Percentiles rank a stretch among this genome's conserved stretches.
Conservation (phyloP, 2,329 filamentous ascomycete species). For the Pestalotiopsis sp. region DNA sequence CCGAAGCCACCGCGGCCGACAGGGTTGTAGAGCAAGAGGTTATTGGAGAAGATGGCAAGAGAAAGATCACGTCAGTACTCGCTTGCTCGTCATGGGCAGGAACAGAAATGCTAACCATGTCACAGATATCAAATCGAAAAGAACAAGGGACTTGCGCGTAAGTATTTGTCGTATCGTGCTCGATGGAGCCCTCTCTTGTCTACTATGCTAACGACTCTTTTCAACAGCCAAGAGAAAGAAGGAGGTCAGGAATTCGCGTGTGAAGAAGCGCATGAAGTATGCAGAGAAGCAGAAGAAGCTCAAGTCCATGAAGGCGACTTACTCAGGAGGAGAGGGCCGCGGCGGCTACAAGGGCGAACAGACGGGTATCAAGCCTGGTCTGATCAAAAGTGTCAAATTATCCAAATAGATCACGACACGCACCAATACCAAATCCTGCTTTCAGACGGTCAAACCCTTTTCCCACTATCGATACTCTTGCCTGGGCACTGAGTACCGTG, state of each 20-base stretch:
- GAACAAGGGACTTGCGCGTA: constrained; percentile 7
- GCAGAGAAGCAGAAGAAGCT: constrained; percentile 98
- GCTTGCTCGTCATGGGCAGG: background rate
- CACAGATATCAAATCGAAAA: constrained; percentile 10
- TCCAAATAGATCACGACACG: constrained; percentile 34
- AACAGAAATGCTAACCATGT: background rate
- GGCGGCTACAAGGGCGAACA: constrained; percentile 89
- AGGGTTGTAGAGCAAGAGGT: constrained; percentile 67
- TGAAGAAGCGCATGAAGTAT: constrained; percentile 47
- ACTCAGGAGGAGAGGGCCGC: constrained; percentile 81
- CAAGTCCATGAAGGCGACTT: constrained; percentile 80
- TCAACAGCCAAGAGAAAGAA: constrained; percentile 3
- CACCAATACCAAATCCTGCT: background rate
- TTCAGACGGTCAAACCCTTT: too few species aligned
- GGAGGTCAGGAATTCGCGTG: constrained; percentile 4
- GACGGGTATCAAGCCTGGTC: constrained; percentile 91
- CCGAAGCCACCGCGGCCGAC: constrained; percentile 65
- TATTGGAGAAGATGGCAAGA: constrained; percentile 81
- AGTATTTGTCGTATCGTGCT: background rate
- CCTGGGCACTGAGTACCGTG: too few species aligned
- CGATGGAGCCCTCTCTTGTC: background rate
- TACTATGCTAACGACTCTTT: background rate
- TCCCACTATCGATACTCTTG: too few species aligned
- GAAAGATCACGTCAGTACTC: constrained; percentile 68
- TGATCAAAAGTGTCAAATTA: constrained; percentile 93